These are phyloP conservation scores for Crassisporium funariophilum DNA, from an alignment of 768 basidiomycete species.

Conservation along the genomic window DNA sequence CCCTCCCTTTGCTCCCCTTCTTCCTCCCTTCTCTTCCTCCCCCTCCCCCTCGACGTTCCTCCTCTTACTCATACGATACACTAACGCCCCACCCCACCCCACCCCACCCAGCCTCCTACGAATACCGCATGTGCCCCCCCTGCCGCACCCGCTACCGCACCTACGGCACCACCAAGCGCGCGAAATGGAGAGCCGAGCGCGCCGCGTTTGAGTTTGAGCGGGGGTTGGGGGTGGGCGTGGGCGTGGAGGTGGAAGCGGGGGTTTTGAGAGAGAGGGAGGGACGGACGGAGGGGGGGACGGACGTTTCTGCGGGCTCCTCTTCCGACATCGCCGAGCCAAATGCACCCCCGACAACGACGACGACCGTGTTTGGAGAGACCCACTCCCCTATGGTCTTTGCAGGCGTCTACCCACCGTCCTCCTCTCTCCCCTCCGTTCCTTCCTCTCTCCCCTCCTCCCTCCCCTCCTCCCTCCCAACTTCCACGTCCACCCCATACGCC, in stretches of 20 bases:
- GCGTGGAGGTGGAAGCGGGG: slow-evolving; percentile 41
- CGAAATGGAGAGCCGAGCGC: slow-evolving; percentile 53
- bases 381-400: slow-evolving; percentile 4
- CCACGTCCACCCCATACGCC: too few species aligned
- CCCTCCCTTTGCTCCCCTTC: too few species aligned
- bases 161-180: slow-evolving; percentile 57
- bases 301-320: too few species aligned
- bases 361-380: too few species aligned
- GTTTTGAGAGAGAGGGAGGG: slow-evolving; percentile 33
- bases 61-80: too few species aligned
- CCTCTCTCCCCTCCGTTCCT: slow-evolving; percentile 10
- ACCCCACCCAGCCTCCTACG: slow-evolving; percentile 35
- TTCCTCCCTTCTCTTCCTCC: too few species aligned
- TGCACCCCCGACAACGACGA: not conserved
- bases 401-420: slow-evolving; percentile 6
- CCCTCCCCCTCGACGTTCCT: too few species aligned
- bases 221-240: too few species aligned
- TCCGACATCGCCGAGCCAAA: not conserved
- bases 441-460: slow-evolving; percentile 10
- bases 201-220: slow-evolving; percentile 42
- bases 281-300: too few species aligned
- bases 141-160: slow-evolving; percentile 52
- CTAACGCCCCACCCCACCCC: too few species aligned
- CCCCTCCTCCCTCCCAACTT: too few species aligned
- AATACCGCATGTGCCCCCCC: slow-evolving; percentile 46